These are phyloP conservation scores for Cunninghamia lanceolata DNA, from an alignment of 75 land plant genomes.

Conservation along the genomic window DNA sequence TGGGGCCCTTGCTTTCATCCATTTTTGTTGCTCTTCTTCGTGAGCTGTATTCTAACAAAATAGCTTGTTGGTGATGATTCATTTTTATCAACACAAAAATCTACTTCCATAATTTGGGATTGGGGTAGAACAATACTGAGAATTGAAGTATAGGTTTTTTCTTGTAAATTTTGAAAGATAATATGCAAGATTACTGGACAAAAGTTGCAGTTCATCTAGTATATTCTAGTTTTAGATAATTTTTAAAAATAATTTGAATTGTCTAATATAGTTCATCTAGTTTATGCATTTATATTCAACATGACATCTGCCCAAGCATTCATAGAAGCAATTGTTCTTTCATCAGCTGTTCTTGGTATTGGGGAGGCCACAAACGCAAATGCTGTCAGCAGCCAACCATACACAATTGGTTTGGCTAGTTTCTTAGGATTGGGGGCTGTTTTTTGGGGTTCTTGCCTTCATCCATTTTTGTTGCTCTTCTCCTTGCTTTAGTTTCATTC, in stretches of 20 bases:
- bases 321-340: slow-evolving; percentile 39
- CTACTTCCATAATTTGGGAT: too few relatives aligned
- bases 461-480: slow-evolving; percentile 40
- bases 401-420: slow-evolving; percentile 48
- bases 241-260: too few relatives aligned
- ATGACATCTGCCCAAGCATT: slow-evolving; percentile 60
- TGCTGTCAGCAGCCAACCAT: slow-evolving; percentile 41
- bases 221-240: too few relatives aligned
- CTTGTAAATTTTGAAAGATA: too few relatives aligned
- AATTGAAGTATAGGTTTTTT: too few relatives aligned
- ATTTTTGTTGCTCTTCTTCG: slow-evolving; percentile 52
- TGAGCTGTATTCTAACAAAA: too few relatives aligned
- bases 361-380: slow-evolving; percentile 56
- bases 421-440: slow-evolving; percentile 64
- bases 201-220: not conserved
- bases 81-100: too few relatives aligned
- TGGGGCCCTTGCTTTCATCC: slow-evolving; percentile 36
- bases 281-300: slow-evolving; percentile 52
- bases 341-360: slow-evolving; percentile 58
- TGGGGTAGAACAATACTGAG: too few relatives aligned
- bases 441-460: slow-evolving; percentile 40
- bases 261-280: not conserved
- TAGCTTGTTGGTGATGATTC: too few relatives aligned
- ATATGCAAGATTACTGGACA: not conserved
- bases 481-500: slow-evolving; percentile 39